Percentiles rank a stretch among this genome's conserved stretches.
phyloP scores from a whole-genome alignment of 2,329 filamentous ascomycete species.

The Calonectria henricotiae region DNA sequence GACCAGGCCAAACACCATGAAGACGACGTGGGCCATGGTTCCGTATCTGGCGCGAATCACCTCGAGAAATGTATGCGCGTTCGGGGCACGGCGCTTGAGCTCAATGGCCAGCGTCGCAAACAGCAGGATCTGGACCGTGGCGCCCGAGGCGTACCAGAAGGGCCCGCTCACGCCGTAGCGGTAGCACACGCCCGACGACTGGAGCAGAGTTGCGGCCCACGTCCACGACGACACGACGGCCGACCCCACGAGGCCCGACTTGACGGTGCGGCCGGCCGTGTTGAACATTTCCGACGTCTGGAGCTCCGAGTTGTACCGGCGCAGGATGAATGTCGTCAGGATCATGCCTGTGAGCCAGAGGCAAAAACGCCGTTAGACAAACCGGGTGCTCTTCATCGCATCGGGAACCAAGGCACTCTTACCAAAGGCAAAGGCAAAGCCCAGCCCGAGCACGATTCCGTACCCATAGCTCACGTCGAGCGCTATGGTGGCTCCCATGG shows the following conservation, averaged over 20 bases:
- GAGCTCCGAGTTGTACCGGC: conserved; percentile 74
- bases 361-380: background rate
- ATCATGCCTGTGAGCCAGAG: background rate
- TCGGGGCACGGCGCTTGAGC: conserved; percentile 88
- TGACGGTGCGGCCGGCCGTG: conserved; percentile 89
- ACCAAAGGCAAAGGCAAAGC: conserved; percentile 81
- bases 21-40: conserved; percentile 79
- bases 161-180: conserved; percentile 79
- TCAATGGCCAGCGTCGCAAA: conserved; percentile 94
- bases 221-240: conserved; percentile 96
- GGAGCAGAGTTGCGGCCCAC: conserved; percentile 88
- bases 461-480: conserved; percentile 79
- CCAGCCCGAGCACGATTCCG: conserved; percentile 83
- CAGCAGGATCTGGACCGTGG: conserved; percentile 88
- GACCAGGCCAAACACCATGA: conserved; percentile 85
- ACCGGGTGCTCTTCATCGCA: background rate
- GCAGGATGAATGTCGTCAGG: conserved; percentile 33
- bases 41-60: conserved; percentile 88
- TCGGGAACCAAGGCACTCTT: conserved; percentile 64
- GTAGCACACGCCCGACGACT: conserved; percentile 87
- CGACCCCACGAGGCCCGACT: conserved; percentile 88
- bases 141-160: conserved; percentile 75
- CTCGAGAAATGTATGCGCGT: conserved; percentile 89
- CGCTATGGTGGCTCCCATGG: conserved; percentile 47
- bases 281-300: conserved; percentile 96